Percentiles rank a stretch among this genome's conserved stretches.
Conservation (phyloP, 345 rosid species). For the Turritis glabra region DNA sequence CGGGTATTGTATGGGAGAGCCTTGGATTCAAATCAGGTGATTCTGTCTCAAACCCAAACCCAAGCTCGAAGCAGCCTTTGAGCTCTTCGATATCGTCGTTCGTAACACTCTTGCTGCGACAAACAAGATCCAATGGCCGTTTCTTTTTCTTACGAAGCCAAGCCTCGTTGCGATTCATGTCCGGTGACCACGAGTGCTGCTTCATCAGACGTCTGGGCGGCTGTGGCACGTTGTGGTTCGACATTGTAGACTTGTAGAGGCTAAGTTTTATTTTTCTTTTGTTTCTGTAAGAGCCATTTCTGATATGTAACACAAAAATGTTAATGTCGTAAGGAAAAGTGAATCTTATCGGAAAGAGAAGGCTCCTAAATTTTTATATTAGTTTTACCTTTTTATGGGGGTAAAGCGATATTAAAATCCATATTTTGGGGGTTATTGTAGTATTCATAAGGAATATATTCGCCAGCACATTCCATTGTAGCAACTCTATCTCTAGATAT, state of each 20-base stretch:
- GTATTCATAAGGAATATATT: background rate
- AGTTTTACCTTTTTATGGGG: background rate
- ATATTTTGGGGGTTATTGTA: conserved; percentile 9
- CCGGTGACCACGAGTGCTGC: conserved; percentile 73
- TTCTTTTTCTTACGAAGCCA: conserved; percentile 63
- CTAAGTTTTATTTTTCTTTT: conserved; percentile 11
- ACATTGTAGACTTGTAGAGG: conserved; percentile 15
- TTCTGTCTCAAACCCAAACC: conserved; percentile 69
- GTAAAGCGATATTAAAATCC: background rate
- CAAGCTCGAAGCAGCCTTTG: conserved; percentile 75
- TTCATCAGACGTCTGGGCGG: conserved; percentile 46
- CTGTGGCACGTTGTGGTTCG: conserved; percentile 33
- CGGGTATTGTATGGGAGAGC: conserved; percentile 65
- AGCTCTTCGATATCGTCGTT: conserved; percentile 84
- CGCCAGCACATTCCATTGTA: background rate
- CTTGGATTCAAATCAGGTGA: conserved; percentile 63
- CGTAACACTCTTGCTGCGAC: conserved; percentile 54
- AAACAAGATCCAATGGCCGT: background rate
- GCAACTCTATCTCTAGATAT: background rate
- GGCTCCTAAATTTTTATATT: background rate
- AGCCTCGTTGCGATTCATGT: conserved; percentile 58
- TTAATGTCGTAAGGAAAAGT: background rate
- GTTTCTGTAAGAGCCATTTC: background rate
- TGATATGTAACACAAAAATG: background rate
- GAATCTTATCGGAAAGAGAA: background rate